phyloP scores from a whole-genome alignment of 108 stramenopile species.

The Fistulifera pelliculosa region DNA sequence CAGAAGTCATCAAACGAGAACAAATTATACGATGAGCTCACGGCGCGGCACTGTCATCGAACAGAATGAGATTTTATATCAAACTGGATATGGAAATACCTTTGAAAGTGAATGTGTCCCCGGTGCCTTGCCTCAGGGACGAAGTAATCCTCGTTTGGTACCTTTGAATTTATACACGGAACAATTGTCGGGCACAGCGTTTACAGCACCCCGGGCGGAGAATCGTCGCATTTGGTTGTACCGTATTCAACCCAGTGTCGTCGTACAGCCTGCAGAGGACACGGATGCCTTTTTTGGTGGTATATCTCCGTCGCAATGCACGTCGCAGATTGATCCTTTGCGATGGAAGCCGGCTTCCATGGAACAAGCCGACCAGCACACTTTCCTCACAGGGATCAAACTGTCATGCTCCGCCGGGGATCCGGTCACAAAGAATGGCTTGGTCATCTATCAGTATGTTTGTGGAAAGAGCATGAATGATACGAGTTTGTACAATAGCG shows the following conservation, averaged over 20 bases:
- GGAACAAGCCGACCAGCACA: slow-evolving; percentile 1
- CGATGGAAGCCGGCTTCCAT: slow-evolving; percentile 75
- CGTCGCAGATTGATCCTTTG: slow-evolving; percentile 66
- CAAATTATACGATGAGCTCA: no score
- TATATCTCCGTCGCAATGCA: slow-evolving; percentile 26
- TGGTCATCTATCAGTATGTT: slow-evolving; percentile 74
- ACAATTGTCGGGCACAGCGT: slow-evolving; percentile 89
- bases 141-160: slow-evolving; percentile 87
- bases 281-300: slow-evolving; percentile 24
- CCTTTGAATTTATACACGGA: slow-evolving; percentile 80
- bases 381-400: slow-evolving; percentile 59
- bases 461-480: slow-evolving; percentile 57
- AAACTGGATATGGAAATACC: slow-evolving; percentile 71
- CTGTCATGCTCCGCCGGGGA: slow-evolving; percentile 59
- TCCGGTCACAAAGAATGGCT: slow-evolving; percentile 57
- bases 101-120: slow-evolving; percentile 74
- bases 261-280: slow-evolving; percentile 5
- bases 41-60: background rate
- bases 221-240: slow-evolving; percentile 82
- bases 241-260: slow-evolving; percentile 64
- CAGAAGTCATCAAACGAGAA: no score
- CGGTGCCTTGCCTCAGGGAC: slow-evolving; percentile 64
- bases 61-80: slow-evolving; percentile 30
- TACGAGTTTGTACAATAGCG: slow-evolving; percentile 44
- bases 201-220: slow-evolving; percentile 72